phyloP scores from a whole-genome alignment of 1,139 yeast genomes.

The Candida buenavistaensis region DNA sequence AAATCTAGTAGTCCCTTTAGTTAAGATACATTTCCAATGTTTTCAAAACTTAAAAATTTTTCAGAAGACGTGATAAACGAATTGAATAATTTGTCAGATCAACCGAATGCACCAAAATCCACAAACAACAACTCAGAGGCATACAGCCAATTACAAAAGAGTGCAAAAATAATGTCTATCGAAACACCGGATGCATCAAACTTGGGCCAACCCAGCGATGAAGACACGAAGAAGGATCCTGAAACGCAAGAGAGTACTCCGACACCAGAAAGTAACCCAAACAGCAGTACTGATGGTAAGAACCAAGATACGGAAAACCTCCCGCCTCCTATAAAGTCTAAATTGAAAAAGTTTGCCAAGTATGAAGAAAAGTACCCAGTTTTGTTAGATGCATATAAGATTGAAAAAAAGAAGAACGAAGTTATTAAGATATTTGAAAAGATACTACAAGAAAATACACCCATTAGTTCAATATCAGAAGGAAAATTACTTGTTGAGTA shows the following conservation, averaged over 20 bases:
- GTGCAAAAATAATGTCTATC: constrained; percentile 31
- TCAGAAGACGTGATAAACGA: constrained; percentile 54
- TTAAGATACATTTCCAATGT: no score
- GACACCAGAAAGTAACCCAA: constrained; percentile 25
- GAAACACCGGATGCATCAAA: constrained; percentile 47
- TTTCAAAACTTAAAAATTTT: constrained; percentile 52
- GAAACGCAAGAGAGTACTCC: constrained; percentile 30
- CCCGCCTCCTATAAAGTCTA: constrained; percentile 57
- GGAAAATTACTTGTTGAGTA: constrained; percentile 69
- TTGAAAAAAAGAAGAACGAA: constrained; percentile 69
- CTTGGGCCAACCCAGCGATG: constrained; percentile 50
- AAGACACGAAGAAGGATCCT: constrained; percentile 11
- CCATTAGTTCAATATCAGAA: constrained; percentile 73
- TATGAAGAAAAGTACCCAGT: constrained; percentile 89
- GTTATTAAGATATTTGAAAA: constrained; percentile 68
- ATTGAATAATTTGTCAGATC: constrained; percentile 27
- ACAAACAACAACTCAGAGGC: constrained; percentile 20
- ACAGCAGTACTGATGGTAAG: neutral
- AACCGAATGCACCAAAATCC: constrained; percentile 11
- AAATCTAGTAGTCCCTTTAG: no score
- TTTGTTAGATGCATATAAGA: constrained; percentile 77
- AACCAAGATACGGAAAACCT: constrained; percentile 28
- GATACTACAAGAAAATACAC: constrained; percentile 76
- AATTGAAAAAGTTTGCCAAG: constrained; percentile 74
- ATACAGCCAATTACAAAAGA: constrained; percentile 34